Conservation (phyloP, 768 basidiomycete genomes). For the Amyloporia xantha region DNA sequence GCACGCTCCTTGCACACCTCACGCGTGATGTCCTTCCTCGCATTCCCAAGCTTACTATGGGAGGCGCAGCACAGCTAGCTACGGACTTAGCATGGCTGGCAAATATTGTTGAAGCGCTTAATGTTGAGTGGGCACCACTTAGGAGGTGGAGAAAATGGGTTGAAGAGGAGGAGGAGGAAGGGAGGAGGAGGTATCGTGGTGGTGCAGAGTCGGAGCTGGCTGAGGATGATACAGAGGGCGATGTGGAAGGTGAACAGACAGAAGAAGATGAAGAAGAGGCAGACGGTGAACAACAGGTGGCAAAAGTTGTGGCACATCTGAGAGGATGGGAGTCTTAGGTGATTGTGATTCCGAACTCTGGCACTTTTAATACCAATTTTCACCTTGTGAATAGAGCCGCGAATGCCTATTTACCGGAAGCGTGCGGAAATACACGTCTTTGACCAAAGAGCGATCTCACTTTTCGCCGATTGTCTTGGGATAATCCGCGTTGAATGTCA, state of each 20-base stretch:
- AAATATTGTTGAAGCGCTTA: conserved; percentile 86
- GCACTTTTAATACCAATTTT: too few species aligned
- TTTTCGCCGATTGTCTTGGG: too few species aligned
- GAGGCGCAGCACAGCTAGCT: conserved; percentile 76
- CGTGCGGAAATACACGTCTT: too few species aligned
- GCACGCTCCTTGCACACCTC: conserved; percentile 69
- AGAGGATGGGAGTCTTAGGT: conserved; percentile 17
- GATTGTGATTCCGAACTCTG: too few species aligned
- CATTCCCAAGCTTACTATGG: conserved; percentile 52
- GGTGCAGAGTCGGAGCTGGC: conserved; percentile 1
- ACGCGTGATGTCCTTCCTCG: conserved; percentile 63
- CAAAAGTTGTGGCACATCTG: conserved; percentile 13
- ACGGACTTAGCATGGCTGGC: conserved; percentile 86
- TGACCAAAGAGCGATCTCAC: too few species aligned
- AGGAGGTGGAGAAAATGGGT: conserved; percentile 72
- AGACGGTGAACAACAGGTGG: conserved; percentile 10
- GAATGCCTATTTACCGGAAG: too few species aligned
- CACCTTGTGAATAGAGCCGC: too few species aligned
- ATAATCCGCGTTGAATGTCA: too few species aligned
- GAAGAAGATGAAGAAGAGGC: conserved; percentile 4
- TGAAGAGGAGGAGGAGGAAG: conserved; percentile 50
- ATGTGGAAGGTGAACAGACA: neutral
- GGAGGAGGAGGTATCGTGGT: conserved; percentile 18
- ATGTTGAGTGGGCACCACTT: conserved; percentile 78
- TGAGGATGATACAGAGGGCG: neutral